Evolutionary conservation across 805 yeast species (phyloP), one percentile per base, ranked within the genome.

Genomic region (Nematodospora valgi): DNA sequence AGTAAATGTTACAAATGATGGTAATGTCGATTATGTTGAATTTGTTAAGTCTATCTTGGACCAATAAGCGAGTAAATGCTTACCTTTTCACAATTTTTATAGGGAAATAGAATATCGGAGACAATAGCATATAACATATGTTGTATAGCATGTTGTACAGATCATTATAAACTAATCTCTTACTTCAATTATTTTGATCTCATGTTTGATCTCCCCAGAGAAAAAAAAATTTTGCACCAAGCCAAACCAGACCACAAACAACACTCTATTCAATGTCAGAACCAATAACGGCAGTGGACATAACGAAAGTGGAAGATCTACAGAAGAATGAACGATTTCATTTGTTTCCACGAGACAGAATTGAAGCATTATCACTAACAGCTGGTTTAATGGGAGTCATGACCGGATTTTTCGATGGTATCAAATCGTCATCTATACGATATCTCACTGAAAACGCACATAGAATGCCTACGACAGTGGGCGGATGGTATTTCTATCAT

Each of bases 11-110:
- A 87, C 95, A 34, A 76, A 86, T 47, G 97, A 93, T 44, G 96
- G 96, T 37, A 86, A 86, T 52, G 94, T 93, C 40, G 96, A 93
- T 63, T 93, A 93, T 57, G 88, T 84, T 34, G 94, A 88, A 59
- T 91, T 91, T 60, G 96, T 91, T 50, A 89, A 89, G 72, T 82
- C 91, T 41, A 86, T 89, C 45, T 74, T 89, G 59, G 93, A 94
- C 51, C 96, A 89, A 68, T 89, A 71, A 54, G 30, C 33, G 27
- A 7, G 6, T 31, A 20, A n/a, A 9, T 12, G 23, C 23, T 10
- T 21, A 21, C 10, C 23, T 10, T 10, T 21, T 21, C 10, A 21
- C 9, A 21, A 21, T 21, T 21, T 10, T 8, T 7, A 17, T 7
- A 26, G 29, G 11, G 29, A 17, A 26, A 26, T 8, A 26, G 10